Evolutionary conservation across 441 rosid genomes (phyloP), one percentile per base, ranked within the genome.

Genomic region (Daphne laureola): DNA sequence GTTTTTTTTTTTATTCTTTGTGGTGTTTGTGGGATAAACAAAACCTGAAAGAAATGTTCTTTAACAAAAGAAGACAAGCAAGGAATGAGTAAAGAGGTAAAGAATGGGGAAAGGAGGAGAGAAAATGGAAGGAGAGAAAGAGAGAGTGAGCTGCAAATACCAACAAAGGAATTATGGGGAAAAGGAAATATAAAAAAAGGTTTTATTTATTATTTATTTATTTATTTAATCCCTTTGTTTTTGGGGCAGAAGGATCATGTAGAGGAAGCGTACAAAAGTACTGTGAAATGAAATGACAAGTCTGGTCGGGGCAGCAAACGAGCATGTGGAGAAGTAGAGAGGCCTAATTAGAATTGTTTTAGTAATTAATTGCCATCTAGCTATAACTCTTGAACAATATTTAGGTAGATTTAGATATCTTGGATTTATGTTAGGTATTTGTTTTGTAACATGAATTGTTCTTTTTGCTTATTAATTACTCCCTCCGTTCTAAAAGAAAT

Each of bases 241-340:
- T 31, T 7, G 40, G 55, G 49, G 41, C 46, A 61, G 49, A 63
- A 64, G 64, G 58, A 57, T 38, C 57, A 57, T 40, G 68, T 31
- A 17, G 53, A 49, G 55, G 43, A 40, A 53, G 52, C n/a, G 57
- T 53, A 62, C 57, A 70, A 60, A 74, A 67, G 62, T 54, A 21
- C 25, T 21, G 57, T 61, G 72, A 67, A 64, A 64, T 68, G 82
- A 67, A 64, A 64, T 68, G 82, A 76, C 80, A 69, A 65, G 64
- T 72, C 76, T 73, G 82, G 74, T 78, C 77, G 77, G 76, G 61
- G 42, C 71, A 63, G 69, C 67, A 67, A 55, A 61, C 49, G 54
- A 58, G 44, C 51, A 51, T 65, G 67, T 49, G 61, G 49, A 68
- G 21, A 46, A 25, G 59, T 50, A 49, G 36, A 31, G 38, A 31